These are phyloP conservation scores for Fragaria iinumae DNA, from an alignment of 306 rosid species.

Conservation along the genomic window DNA sequence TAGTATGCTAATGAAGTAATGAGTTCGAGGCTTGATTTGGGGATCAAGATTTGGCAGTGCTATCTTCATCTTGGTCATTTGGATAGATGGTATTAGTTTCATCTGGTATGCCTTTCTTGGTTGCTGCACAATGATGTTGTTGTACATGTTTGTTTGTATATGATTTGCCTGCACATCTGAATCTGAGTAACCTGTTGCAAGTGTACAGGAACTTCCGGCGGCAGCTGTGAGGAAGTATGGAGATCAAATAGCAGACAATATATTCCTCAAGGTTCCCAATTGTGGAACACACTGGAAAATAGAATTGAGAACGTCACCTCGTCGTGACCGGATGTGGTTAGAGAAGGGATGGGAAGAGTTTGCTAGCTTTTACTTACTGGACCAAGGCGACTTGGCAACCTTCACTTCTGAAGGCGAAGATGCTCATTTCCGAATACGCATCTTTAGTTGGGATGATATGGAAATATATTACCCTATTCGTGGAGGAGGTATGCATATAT, in stretches of 20 bases:
- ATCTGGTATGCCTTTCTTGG: background rate
- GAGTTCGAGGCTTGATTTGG: background rate
- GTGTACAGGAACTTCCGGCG: background rate
- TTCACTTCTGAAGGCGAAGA: background rate
- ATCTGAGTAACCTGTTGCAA: background rate
- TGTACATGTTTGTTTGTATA: background rate
- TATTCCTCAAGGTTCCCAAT: slow-evolving; percentile 6
- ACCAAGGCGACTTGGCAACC: background rate
- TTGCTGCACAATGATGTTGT: background rate
- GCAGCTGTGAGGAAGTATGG: background rate
- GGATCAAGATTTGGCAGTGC: too few species aligned
- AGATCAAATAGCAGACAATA: background rate
- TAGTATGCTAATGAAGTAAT: background rate
- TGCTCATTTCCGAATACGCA: background rate
- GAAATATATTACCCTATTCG: background rate
- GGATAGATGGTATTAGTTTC: background rate
- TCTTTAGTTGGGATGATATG: background rate
- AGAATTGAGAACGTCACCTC: background rate
- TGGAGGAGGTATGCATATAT: slow-evolving; percentile 1
- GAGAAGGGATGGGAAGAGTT: background rate
- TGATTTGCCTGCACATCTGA: background rate
- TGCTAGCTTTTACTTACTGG: background rate
- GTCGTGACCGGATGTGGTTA: slow-evolving; percentile 3
- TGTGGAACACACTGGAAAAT: background rate
- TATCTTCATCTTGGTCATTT: background rate